Evolutionary conservation across 306 rosid genomes (phyloP).

Genomic region (Fagus crenata): DNA sequence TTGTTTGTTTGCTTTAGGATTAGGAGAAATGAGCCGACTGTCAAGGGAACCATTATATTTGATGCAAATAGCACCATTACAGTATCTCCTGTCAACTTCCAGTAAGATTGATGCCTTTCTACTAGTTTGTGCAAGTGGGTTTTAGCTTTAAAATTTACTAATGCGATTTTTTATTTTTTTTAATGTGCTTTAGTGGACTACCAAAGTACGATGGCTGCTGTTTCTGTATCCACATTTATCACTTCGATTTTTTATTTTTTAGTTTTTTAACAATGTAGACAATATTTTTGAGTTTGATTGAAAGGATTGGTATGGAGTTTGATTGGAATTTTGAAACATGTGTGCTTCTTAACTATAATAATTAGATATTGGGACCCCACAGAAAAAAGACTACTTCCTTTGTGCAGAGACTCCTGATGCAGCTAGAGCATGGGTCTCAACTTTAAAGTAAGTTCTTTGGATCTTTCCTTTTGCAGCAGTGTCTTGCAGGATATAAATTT

Average conservation of each 20-base stretch:
- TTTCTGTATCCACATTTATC: constrained; percentile 73
- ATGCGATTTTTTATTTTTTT: constrained; percentile 7
- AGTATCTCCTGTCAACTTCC: constrained; percentile 88
- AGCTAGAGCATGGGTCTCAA: constrained; percentile 96
- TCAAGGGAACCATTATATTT: constrained; percentile 81
- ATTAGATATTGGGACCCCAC: constrained; percentile 93
- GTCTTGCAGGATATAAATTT: background rate
- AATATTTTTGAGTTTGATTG: background rate
- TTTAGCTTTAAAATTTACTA: constrained; percentile 22
- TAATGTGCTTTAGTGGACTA: constrained; percentile 57
- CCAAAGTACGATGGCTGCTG: constrained; percentile 98
- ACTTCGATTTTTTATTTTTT: background rate
- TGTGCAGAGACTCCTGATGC: constrained; percentile 99
- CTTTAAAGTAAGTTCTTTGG: constrained; percentile 74
- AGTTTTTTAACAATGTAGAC: constrained; percentile 11
- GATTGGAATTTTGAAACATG: constrained; percentile 9
- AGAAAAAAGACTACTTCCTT: constrained; percentile 92
- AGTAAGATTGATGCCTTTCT: constrained; percentile 56
- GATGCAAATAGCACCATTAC: constrained; percentile 91
- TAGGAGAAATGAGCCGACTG: constrained; percentile 81
- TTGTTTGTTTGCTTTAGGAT: constrained; percentile 51
- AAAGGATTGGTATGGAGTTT: background rate
- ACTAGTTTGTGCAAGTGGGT: background rate
- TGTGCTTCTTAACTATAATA: constrained; percentile 44
- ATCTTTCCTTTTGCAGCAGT: constrained; percentile 5